These are phyloP conservation scores for Cercospora sp. DNA, from an alignment of 2,329 filamentous ascomycete species.

Conservation along the genomic window DNA sequence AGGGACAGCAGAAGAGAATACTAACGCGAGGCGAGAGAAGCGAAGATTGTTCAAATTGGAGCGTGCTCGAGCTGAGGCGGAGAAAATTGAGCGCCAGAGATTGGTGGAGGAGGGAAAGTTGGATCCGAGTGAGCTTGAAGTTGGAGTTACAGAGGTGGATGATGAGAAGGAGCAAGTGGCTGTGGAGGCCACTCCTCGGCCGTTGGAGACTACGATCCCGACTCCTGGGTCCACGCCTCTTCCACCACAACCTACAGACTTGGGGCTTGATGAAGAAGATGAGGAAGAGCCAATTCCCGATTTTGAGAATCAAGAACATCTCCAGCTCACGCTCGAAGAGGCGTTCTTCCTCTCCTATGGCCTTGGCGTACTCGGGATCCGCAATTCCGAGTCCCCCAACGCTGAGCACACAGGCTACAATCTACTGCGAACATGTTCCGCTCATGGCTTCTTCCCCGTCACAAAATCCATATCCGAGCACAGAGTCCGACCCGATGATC, in stretches of 20 bases:
- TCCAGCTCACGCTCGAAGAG: constrained; percentile 89
- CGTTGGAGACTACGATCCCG: constrained; percentile 11
- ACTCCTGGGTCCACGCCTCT: background rate
- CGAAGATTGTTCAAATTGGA: constrained; percentile 86
- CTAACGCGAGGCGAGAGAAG: constrained; percentile 73
- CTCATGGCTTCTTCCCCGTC: constrained; percentile 41
- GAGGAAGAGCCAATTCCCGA: constrained; percentile 22
- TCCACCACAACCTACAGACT: background rate
- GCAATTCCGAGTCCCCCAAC: constrained; percentile 41
- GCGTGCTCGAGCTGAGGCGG: constrained; percentile 80
- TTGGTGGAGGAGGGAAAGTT: constrained; percentile 54
- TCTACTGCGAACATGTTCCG: constrained; percentile 58
- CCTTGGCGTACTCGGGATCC: constrained; percentile 70
- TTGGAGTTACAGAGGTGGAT: constrained; percentile 7
- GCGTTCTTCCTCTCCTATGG: constrained; percentile 86
- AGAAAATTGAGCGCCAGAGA: constrained; percentile 71
- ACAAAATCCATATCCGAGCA: constrained; percentile 63
- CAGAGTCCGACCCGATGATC: constrained; percentile 64
- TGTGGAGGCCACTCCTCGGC: background rate
- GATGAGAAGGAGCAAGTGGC: background rate
- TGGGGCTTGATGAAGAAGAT: constrained; percentile 13
- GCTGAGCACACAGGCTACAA: constrained; percentile 47
- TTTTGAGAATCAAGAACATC: constrained; percentile 67
- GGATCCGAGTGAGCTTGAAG: constrained; percentile 21
- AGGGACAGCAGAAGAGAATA: constrained; percentile 76